These are phyloP conservation scores for Thielaviopsis cerberus DNA, from an alignment of 2,329 filamentous ascomycete genomes.

Conservation along the genomic window DNA sequence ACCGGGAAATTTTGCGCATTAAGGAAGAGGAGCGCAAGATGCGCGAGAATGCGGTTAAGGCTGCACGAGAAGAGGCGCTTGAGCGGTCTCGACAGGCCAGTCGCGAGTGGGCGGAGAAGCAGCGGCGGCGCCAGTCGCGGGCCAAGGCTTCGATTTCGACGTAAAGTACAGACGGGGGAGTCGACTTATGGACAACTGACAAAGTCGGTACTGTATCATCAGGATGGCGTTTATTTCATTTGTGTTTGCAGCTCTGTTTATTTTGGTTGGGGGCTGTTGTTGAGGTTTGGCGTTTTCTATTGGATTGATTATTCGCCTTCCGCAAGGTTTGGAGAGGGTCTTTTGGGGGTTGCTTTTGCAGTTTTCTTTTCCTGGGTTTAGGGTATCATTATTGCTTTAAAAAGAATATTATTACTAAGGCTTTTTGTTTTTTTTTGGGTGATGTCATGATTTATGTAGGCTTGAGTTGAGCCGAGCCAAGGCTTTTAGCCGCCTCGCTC, in stretches of 20 bases:
- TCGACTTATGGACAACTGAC: background rate
- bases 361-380: background rate
- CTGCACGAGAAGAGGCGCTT: conserved; percentile 40
- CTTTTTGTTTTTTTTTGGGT: background rate
- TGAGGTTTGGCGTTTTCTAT: background rate
- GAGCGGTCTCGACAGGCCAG: conserved; percentile 40
- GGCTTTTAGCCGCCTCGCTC: background rate
- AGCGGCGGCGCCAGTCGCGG: conserved; percentile 19
- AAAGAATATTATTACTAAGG: background rate
- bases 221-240: background rate
- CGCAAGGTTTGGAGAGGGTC: too few species aligned
- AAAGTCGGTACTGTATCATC: background rate
- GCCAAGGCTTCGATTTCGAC: background rate
- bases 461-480: too few species aligned
- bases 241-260: background rate
- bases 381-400: background rate
- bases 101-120: conserved; percentile 44
- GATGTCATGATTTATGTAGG: background rate
- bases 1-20: conserved; percentile 28
- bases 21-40: conserved; percentile 35
- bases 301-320: too few species aligned
- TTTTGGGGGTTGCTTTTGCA: background rate
- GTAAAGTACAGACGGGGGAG: background rate
- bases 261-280: background rate
- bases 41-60: conserved; percentile 33